Evolutionary conservation across 345 rosid genomes (phyloP).

Genomic region (Gossypium mustelinum): DNA sequence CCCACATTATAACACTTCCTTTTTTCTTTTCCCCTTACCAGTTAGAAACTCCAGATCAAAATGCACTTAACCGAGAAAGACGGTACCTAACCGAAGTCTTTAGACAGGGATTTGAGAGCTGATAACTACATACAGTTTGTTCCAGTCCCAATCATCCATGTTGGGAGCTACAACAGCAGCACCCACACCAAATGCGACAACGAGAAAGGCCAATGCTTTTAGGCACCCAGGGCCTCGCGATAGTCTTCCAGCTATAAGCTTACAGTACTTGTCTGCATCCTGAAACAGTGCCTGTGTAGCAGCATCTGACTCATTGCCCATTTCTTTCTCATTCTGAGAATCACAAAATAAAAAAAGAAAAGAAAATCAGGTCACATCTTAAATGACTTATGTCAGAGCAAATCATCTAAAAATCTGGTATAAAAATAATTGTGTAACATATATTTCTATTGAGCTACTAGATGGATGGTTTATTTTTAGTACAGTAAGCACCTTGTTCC

Average conservation of each 20-base stretch:
- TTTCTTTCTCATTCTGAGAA: slow-evolving; percentile 53
- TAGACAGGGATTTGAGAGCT: slow-evolving; percentile 24
- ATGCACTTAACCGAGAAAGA: slow-evolving; percentile 21
- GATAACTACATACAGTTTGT: slow-evolving; percentile 30
- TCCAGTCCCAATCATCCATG: slow-evolving; percentile 33
- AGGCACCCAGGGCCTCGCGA: slow-evolving; percentile 46
- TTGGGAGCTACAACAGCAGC: slow-evolving; percentile 38
- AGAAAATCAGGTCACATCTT: not conserved
- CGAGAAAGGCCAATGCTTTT: slow-evolving; percentile 40
- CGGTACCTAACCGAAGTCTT: slow-evolving; percentile 8
- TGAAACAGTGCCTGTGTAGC: slow-evolving; percentile 28
- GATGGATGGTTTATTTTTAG: not conserved
- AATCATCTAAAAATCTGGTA: not conserved
- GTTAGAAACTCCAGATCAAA: slow-evolving; percentile 15
- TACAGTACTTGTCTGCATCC: slow-evolving; percentile 60
- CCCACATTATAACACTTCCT: slow-evolving; percentile 7
- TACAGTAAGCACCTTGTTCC: slow-evolving; percentile 46
- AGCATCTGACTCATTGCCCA: slow-evolving; percentile 32
- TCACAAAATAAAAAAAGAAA: slow-evolving; percentile 17
- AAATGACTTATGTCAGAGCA: not conserved
- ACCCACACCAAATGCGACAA: slow-evolving; percentile 42
- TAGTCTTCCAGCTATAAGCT: slow-evolving; percentile 38
- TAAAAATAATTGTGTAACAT: not conserved
- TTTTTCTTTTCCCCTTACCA: not conserved
- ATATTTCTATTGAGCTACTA: not conserved